Base-by-base conservation (phyloP, 345 rosid genomes). In the Noccaea bulbosa region DNA sequence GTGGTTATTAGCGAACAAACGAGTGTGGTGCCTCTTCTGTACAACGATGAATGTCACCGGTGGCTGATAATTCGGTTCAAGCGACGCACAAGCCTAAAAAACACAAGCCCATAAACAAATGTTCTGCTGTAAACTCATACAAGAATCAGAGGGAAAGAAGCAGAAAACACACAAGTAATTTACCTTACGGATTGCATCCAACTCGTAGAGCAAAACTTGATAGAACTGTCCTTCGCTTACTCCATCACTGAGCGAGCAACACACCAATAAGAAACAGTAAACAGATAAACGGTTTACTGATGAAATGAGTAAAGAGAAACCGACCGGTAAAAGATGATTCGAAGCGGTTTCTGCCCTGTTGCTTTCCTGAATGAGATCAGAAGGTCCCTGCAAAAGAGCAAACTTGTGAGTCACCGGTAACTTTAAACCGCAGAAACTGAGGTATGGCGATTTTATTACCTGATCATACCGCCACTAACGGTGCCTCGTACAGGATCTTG, bases 191-290 rank as follows among this genome's bases (percentile, higher is more conserved):
- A 90, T 88, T 32, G 96, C 96, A 72, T 90, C 96, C 70, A 90
- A 73, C 74, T 90, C 96, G 50, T 87, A 90, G 48, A 90, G 90
- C 70, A 90, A 77, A 68, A 87, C 88, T 81, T 90, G 96, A 83
- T 90, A 90, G 77, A 90, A 90, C 30, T 94, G 99, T 11, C 99
- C 99, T 85, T 94, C 99, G 38, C 99, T 94, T 55, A 94, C 99
- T 46, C 99, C 99, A 75, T 94, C 99, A 81, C 99, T 94, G 83
- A 8, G 6, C n/a, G 15, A 71, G 45, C 16, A 4, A 58, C 33
- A 44, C 15, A 40, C 30, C 5, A 0, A 51, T 51, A 12, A 67
- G 57, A 24, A 24, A 22, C 22, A 20, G 22, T 20, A 20, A 20
- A 20, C 22, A 20, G 22, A 20, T 20, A 20, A 20, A 20, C 22